Evolutionary conservation across 1,284 basidiomycete genomes (phyloP).

Genomic region (Tilletia indica): DNA sequence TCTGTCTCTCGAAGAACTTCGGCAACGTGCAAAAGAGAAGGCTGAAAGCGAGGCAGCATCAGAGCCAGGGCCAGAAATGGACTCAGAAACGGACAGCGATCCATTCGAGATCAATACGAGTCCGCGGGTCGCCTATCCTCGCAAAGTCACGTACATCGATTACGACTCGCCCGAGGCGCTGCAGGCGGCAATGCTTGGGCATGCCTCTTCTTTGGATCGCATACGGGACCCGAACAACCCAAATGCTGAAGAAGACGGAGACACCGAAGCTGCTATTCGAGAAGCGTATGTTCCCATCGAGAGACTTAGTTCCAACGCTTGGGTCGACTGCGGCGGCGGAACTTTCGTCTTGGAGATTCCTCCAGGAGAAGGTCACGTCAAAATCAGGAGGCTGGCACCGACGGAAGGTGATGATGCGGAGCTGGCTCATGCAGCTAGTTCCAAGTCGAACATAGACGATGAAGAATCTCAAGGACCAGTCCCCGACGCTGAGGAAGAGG

Average conservation of each 20-base stretch:
- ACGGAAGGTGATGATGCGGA: conserved; percentile 41
- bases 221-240: background rate
- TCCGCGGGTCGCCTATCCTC: background rate
- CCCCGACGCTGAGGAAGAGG: conserved; percentile 31
- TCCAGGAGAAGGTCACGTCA: conserved; percentile 71
- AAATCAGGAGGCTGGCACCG: conserved; percentile 61
- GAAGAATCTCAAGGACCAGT: conserved; percentile 23
- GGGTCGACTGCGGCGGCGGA: conserved; percentile 78
- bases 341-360: conserved; percentile 73
- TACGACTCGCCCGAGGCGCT: conserved; percentile 72
- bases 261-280: background rate
- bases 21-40: background rate
- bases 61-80: too few relatives aligned
- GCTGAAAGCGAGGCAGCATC: background rate
- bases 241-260: background rate
- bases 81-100: too few relatives aligned
- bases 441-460: too few relatives aligned
- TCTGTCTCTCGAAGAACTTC: conserved; percentile 47
- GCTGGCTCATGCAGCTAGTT: conserved; percentile 11
- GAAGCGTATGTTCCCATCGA: conserved; percentile 51
- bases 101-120: too few relatives aligned
- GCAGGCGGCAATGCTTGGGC: conserved; percentile 60
- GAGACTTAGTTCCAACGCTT: conserved; percentile 64
- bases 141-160: conserved; percentile 73
- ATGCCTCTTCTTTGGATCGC: conserved; percentile 26